Conservation (phyloP, 2,329 filamentous ascomycete genomes). For the Aspergillus ruber region DNA sequence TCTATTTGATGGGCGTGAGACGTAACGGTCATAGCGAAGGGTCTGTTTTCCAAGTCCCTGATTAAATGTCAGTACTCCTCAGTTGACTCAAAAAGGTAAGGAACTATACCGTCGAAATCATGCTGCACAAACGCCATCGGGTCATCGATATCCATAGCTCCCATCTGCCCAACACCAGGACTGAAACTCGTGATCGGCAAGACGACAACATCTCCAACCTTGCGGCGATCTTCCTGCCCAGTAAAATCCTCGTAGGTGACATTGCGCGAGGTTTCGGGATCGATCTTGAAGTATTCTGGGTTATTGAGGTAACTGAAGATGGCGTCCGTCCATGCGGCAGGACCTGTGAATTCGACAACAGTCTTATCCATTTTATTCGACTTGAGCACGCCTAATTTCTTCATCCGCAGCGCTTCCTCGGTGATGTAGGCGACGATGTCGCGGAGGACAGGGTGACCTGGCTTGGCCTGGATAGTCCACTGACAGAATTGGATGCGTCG, state of each 20-base stretch:
- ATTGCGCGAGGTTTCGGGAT: conserved; percentile 55
- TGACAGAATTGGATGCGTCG: conserved; percentile 96
- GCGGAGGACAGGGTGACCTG: conserved; percentile 83
- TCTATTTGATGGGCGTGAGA: neutral
- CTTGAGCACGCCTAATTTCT: conserved; percentile 59
- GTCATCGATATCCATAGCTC: conserved; percentile 77
- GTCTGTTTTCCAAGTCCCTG: conserved; percentile 35
- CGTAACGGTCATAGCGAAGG: conserved; percentile 16
- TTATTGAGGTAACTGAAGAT: conserved; percentile 95
- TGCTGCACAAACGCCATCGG: conserved; percentile 98
- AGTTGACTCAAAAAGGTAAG: neutral
- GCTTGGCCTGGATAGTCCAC: conserved; percentile 96
- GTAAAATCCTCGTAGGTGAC: conserved; percentile 88
- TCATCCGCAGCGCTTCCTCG: conserved; percentile 67
- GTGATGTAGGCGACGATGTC: conserved; percentile 85
- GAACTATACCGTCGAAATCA: conserved; percentile 72
- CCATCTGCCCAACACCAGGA: conserved; percentile 90
- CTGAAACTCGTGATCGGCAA: conserved; percentile 96
- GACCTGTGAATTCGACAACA: conserved; percentile 90
- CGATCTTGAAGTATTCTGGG: conserved; percentile 77
- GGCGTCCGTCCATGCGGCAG: conserved; percentile 86
- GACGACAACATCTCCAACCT: conserved; percentile 87
- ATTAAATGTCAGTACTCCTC: conserved; percentile 3
- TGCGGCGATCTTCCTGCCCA: conserved; percentile 72
- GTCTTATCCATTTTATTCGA: conserved; percentile 59